Conservation (phyloP, 2,329 filamentous ascomycete genomes). For the Colletotrichum cereale region DNA sequence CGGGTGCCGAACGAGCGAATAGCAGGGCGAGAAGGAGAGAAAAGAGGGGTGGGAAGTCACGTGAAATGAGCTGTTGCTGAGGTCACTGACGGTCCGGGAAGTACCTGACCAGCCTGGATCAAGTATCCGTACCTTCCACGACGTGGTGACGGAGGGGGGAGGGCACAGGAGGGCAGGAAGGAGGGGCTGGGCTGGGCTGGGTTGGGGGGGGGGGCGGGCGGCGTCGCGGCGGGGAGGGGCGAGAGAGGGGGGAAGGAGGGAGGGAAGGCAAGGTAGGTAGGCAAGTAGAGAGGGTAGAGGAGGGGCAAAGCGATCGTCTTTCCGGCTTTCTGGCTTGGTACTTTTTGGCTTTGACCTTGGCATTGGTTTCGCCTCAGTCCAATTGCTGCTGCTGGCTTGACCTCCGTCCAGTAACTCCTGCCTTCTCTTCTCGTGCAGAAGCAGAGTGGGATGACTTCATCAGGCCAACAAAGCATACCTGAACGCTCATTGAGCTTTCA, state of each 20-base stretch:
- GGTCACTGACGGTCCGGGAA: conserved; percentile 29
- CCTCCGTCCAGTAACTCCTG: not conserved
- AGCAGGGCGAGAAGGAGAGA: not conserved
- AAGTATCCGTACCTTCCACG: conserved; percentile 28
- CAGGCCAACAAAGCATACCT: not conserved
- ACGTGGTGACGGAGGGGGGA: not conserved
- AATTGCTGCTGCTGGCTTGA: conserved; percentile 4
- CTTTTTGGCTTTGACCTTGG: conserved; percentile 10
- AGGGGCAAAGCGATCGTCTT: conserved; percentile 25
- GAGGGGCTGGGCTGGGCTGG: conserved; percentile 3
- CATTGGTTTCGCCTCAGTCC: conserved; percentile 14
- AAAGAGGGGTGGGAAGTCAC: conserved; percentile 32
- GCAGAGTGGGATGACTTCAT: conserved; percentile 35
- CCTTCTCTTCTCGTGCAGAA: conserved; percentile 1
- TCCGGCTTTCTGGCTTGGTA: conserved; percentile 11
- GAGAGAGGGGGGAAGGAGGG: conserved; percentile 38
- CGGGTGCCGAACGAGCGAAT: conserved; percentile 33
- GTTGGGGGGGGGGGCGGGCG: not conserved
- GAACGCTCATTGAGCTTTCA: conserved; percentile 19
- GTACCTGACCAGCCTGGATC: conserved; percentile 17
- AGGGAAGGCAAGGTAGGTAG: conserved; percentile 48
- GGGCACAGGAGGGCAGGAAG: conserved; percentile 9
- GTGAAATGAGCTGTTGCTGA: conserved; percentile 39
- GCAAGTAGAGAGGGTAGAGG: not conserved
- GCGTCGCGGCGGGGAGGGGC: conserved; percentile 13